These are phyloP conservation scores for Aspergillus sclerotioniger DNA, from an alignment of 495 filamentous ascomycete genomes.

Conservation along the genomic window DNA sequence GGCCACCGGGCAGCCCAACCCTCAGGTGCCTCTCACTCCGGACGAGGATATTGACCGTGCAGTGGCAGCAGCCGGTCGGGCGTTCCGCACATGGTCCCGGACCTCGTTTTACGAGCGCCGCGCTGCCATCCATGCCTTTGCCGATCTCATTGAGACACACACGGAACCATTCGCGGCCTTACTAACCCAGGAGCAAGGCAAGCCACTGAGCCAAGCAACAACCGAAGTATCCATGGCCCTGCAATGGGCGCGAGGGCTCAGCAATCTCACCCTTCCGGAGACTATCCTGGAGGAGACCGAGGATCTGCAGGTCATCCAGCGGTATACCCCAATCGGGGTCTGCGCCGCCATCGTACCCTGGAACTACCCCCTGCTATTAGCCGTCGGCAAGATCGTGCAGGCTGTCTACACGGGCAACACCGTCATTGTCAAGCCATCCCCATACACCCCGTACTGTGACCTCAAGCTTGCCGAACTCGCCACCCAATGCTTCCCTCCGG, in stretches of 20 bases:
- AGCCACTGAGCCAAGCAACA: slow-evolving; percentile 39
- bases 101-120: slow-evolving; percentile 54
- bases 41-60: slow-evolving; percentile 55
- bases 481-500: slow-evolving; percentile 59
- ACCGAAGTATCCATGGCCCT: slow-evolving; percentile 28
- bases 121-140: slow-evolving; percentile 51
- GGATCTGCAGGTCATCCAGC: slow-evolving; percentile 43
- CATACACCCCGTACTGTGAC: slow-evolving; percentile 66
- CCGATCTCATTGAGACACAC: slow-evolving; percentile 45
- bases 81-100: slow-evolving; percentile 52
- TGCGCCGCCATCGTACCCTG: slow-evolving; percentile 61
- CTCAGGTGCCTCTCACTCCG: slow-evolving; percentile 53
- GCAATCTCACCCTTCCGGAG: slow-evolving; percentile 23
- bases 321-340: slow-evolving; percentile 58
- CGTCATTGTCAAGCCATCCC: slow-evolving; percentile 60
- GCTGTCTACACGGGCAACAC: slow-evolving; percentile 59
- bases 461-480: slow-evolving; percentile 65
- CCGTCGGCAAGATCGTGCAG: slow-evolving; percentile 54
- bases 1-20: slow-evolving; percentile 29
- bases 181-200: slow-evolving; percentile 57
- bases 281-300: slow-evolving; percentile 49
- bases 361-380: slow-evolving; percentile 59
- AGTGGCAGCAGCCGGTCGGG: slow-evolving; percentile 43
- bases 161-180: slow-evolving; percentile 46
- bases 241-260: slow-evolving; percentile 24